Conservation (phyloP, 306 rosid genomes). For the Luffa aegyptiaca region DNA sequence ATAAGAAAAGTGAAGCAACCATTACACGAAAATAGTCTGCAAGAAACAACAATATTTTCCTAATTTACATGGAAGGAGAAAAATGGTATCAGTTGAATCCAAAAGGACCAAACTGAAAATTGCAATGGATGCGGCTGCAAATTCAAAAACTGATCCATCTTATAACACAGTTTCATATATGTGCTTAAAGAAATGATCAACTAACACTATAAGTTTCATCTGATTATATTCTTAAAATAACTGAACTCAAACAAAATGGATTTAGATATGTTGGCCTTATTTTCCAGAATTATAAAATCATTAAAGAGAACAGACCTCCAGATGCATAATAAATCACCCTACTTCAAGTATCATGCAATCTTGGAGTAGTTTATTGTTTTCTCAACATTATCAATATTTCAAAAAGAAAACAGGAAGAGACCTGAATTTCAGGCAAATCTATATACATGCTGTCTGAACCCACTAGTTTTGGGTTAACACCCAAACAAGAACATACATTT, state of each 20-base stretch:
- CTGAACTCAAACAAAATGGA: constrained; percentile 22
- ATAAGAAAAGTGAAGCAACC: background rate
- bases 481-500: constrained; percentile 34
- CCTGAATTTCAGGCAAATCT: constrained; percentile 49
- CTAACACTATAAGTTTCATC: constrained; percentile 35
- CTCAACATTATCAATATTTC: background rate
- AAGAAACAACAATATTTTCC: background rate
- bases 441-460: constrained; percentile 29
- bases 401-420: constrained; percentile 13
- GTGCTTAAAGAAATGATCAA: constrained; percentile 10
- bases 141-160: background rate
- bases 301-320: background rate
- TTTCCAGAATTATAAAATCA: background rate
- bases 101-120: background rate
- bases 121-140: background rate
- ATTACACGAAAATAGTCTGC: background rate
- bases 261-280: constrained; percentile 23
- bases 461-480: constrained; percentile 20
- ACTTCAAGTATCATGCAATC: background rate
- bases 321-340: background rate
- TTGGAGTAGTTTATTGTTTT: background rate
- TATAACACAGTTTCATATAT: background rate
- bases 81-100: background rate
- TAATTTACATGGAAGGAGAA: background rate
- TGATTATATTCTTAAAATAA: constrained; percentile 24